Evolutionary conservation across 148 eudicot genomes (phyloP), one percentile per base, ranked within the genome.

Genomic region (Simmondsia chinensis): DNA sequence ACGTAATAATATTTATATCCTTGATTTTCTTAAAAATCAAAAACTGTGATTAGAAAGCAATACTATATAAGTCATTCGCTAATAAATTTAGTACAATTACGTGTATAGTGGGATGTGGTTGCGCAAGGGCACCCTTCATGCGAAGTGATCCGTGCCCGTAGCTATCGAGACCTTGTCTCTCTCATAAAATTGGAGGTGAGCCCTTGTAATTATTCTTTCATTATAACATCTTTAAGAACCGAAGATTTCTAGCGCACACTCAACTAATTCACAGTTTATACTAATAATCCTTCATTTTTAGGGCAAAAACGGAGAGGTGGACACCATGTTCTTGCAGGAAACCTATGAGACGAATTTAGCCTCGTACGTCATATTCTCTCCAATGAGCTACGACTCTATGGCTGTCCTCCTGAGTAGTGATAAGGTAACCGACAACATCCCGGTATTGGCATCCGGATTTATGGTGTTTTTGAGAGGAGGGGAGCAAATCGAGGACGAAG

Each of bases 31-130:
- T n/a, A 34, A 1, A 49, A 34, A 11, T 4, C 0, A 12, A n/a
- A 27, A 18, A 22, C 6, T 49, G 10, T 1, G 11, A n/a, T n/a
- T n/a, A n/a, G n/a, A n/a, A n/a, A n/a, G n/a, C n/a, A n/a, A n/a
- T n/a, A n/a, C n/a, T n/a, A n/a, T n/a, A n/a, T n/a, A n/a, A n/a
- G n/a, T n/a, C n/a, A n/a, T n/a, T n/a, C n/a, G n/a, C n/a, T n/a
- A n/a, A n/a, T n/a, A n/a, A n/a, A n/a, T n/a, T 14, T 16, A 15
- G 9, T 7, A 8, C 32, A 13, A 29, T 33, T 42, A 0, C n/a
- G 4, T 33, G 5, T 57, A 43, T 38, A 77, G 83, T 77, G 83
- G 83, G 83, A 77, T 70, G 12, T 60, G 5, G 76, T 77, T 16
- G 72, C 71, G 20, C 33, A 48, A 9, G 49, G 52, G 15, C 46